Base-by-base conservation (phyloP, 805 yeast genomes). In the Millerozyma miso region DNA sequence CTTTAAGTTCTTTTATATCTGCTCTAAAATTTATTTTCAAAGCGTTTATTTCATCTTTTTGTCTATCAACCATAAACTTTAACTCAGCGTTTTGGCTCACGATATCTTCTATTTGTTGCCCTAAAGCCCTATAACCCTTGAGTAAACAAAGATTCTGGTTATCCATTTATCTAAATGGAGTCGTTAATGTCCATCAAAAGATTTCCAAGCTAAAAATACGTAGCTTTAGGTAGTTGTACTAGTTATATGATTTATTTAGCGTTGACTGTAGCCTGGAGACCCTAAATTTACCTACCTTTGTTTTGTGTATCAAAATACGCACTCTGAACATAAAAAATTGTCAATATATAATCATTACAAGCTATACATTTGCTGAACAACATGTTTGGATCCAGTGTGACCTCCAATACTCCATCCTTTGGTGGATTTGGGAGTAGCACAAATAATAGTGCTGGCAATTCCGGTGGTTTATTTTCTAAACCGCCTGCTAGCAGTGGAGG, bases 351-450 rank as follows among this genome's bases (percentile, higher is more conserved):
- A 26, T 23, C 33, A 29, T 13, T 14, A 19, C 2, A 7, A 35
- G 13, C 33, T 20, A 20, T 10, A 26, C 18, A 16, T 26, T 34
- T 15, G 33, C 14, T 19, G 23, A 20, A 37, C 17, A 26, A 37
- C 41, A 52, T 50, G 56, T 52, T 51, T 44, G 53, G 53, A 35
- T 38, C 53, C 14, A 37, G 41, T 23, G 34, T 15, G 17, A 38
- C 47, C 29, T 37, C 48, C 41, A 43, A 42, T 37, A 38, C 43
- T 16, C 33, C 46, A 17, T 35, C 47, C 10, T 47, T 45, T 34
- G 50, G 50, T 1, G 48, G 48, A 13, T 48, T 48, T 38, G 54
- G 52, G 5, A 38, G 37, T 36, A 29, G 19, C 26, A 37, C 31
- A 34, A 42, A 35, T 17, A 20, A 34, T 33, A 38, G 16, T 43